Conservation (phyloP, 2,329 filamentous ascomycete genomes). For the Clarireedia homoeocarpa region DNA sequence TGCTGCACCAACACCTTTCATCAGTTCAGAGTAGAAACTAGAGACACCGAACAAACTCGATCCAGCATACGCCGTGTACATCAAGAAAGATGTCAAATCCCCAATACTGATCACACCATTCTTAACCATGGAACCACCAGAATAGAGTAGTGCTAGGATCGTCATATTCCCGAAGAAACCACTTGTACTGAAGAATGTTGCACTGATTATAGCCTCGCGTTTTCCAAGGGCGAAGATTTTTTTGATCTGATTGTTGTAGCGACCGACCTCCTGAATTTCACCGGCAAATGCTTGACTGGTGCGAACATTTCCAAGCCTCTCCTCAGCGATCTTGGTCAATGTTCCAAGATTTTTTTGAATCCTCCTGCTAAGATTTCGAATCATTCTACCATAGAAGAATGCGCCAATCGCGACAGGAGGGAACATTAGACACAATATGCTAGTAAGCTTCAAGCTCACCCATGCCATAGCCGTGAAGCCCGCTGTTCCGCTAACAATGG, state of each 20-base stretch:
- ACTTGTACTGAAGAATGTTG: constrained; percentile 80
- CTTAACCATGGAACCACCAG: constrained; percentile 85
- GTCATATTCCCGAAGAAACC: constrained; percentile 96
- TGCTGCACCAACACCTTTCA: constrained; percentile 98
- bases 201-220: constrained; percentile 78
- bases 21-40: constrained; percentile 94
- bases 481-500: constrained; percentile 81
- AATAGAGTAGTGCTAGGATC: constrained; percentile 80
- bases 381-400: constrained; percentile 83
- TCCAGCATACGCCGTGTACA: constrained; percentile 86
- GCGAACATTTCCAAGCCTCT: constrained; percentile 92
- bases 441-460: constrained; percentile 84
- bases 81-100: constrained; percentile 91
- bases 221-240: constrained; percentile 87
- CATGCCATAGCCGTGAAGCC: constrained; percentile 94
- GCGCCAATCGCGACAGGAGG: constrained; percentile 86
- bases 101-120: constrained; percentile 80
- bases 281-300: constrained; percentile 95
- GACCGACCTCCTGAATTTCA: constrained; percentile 79
- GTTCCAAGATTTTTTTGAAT: constrained; percentile 92
- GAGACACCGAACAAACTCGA: constrained; percentile 91
- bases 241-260: constrained; percentile 88
- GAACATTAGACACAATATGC: constrained; percentile 77
- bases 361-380: constrained; percentile 81
- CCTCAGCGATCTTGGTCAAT: constrained; percentile 94